Percentiles rank a stretch among this genome's conserved stretches.
These are phyloP conservation scores for Leptographium procerum DNA, from an alignment of 2,329 filamentous ascomycete species.

Conservation along the genomic window DNA sequence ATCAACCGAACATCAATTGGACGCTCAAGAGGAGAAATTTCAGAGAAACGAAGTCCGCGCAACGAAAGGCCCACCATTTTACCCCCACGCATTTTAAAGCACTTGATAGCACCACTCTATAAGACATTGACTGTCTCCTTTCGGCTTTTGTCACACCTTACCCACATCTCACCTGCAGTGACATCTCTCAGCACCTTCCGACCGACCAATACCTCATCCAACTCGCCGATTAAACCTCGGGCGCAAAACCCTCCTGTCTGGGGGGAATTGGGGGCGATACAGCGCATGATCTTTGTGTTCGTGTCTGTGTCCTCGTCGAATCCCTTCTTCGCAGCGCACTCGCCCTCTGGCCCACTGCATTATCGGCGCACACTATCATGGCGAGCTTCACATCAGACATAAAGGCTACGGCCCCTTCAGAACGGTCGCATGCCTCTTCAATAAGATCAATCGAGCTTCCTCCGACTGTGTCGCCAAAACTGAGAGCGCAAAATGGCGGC, in stretches of 20 bases:
- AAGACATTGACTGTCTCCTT: background rate
- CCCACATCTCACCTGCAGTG: background rate
- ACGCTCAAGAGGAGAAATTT: too few relatives aligned
- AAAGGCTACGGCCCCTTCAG: conserved; percentile 28
- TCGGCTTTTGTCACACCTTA: background rate
- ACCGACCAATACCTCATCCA: background rate
- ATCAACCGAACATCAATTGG: background rate
- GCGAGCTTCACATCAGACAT: conserved; percentile 18
- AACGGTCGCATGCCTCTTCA: conserved; percentile 38
- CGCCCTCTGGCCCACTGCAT: background rate
- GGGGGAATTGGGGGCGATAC: conserved; percentile 1
- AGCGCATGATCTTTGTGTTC: background rate
- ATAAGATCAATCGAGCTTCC: conserved; percentile 33
- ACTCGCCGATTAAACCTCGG: background rate
- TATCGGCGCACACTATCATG: conserved; percentile 13
- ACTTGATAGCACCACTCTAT: background rate
- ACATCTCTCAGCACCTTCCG: background rate
- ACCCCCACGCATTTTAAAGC: background rate
- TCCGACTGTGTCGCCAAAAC: conserved; percentile 27
- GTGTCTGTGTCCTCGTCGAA: conserved; percentile 4
- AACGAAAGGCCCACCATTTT: background rate
- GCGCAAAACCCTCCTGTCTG: background rate
- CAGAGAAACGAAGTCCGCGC: background rate
- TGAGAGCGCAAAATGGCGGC: conserved; percentile 29
- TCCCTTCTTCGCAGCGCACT: background rate